These are phyloP conservation scores for Corynespora cassiicola DNA, from an alignment of 2,329 filamentous ascomycete species.

Conservation along the genomic window DNA sequence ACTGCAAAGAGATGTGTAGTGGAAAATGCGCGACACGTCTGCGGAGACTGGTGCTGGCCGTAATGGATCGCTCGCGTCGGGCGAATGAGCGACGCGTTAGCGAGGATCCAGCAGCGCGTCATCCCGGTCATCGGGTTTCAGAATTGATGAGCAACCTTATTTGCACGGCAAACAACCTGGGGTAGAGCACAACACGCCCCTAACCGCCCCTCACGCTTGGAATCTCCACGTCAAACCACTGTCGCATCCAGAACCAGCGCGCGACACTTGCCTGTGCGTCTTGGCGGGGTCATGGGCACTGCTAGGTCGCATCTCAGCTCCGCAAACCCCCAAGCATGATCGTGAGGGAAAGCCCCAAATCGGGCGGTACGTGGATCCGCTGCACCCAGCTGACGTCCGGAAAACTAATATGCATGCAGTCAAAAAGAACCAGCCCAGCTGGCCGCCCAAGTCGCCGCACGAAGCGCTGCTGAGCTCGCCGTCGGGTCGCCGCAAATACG, in stretches of 20 bases:
- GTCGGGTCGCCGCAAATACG: constrained; percentile 77
- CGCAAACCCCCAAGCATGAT: constrained; percentile 47
- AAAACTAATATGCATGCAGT: constrained; percentile 27
- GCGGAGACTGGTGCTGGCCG: constrained; percentile 1
- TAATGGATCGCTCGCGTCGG: constrained; percentile 8
- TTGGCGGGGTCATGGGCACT: constrained; percentile 38
- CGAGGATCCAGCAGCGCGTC: constrained; percentile 26
- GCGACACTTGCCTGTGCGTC: no score
- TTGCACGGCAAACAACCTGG: constrained; percentile 23
- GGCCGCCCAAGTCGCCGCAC: constrained; percentile 69
- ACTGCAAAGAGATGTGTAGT: background rate
- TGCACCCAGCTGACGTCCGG: constrained; percentile 4
- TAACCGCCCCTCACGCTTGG: no score
- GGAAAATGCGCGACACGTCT: constrained; percentile 5
- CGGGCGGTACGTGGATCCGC: constrained; percentile 38
- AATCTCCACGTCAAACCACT: no score
- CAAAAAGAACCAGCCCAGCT: constrained; percentile 53
- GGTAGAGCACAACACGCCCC: no score
- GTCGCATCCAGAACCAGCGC: no score
- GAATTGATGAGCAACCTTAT: constrained; percentile 33
- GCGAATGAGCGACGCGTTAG: constrained; percentile 24
- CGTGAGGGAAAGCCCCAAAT: constrained; percentile 55
- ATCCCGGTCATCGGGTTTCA: constrained; percentile 41
- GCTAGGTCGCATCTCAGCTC: constrained; percentile 14
- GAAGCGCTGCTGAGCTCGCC: constrained; percentile 73